Conservation (phyloP, 306 rosid genomes). For the Rosa rugosa region DNA sequence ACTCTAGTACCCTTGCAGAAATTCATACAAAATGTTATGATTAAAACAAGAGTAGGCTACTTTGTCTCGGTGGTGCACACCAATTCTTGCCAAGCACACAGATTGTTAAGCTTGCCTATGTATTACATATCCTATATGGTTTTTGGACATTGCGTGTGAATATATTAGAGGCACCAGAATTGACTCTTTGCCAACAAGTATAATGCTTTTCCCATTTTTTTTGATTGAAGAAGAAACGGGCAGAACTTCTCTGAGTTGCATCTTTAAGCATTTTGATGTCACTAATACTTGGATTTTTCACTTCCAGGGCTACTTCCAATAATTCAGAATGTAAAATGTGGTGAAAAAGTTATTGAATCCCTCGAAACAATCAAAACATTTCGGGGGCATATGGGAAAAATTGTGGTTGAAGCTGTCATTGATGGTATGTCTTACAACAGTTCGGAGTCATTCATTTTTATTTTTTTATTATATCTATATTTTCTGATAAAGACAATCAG, state of each 20-base stretch:
- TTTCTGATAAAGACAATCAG: slow-evolving; percentile 2
- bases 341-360: slow-evolving; percentile 59
- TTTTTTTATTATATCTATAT: background rate
- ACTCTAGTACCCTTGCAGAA: slow-evolving; percentile 2
- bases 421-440: slow-evolving; percentile 51
- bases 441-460: slow-evolving; percentile 18
- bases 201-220: background rate
- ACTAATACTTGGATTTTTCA: slow-evolving; percentile 29
- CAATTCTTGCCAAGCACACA: background rate
- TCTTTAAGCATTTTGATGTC: background rate
- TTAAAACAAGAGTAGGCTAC: background rate
- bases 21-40: background rate
- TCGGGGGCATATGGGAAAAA: slow-evolving; percentile 43
- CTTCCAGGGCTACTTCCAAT: slow-evolving; percentile 76
- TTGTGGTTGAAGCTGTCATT: slow-evolving; percentile 56
- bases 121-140: background rate
- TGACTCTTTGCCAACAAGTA: background rate
- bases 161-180: background rate
- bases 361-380: slow-evolving; percentile 49
- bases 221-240: background rate
- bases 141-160: background rate
- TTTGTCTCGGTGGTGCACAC: background rate
- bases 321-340: slow-evolving; percentile 57
- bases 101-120: background rate
- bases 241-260: background rate